Evolutionary conservation across 306 rosid species (phyloP).

Genomic region (Boehmeria nivea): DNA sequence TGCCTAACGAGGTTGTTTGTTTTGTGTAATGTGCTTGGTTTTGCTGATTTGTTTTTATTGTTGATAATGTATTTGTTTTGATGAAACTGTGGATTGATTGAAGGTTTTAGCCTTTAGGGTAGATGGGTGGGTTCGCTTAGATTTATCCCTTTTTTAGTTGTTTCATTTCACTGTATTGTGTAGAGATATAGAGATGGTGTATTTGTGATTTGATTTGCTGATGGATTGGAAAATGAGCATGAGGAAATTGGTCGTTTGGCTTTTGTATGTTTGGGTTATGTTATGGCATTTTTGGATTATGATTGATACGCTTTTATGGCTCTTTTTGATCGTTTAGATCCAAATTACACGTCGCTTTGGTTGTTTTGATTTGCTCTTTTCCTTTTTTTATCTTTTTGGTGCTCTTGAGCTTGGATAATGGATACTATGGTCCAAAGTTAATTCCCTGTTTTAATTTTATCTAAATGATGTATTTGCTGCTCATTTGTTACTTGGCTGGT

Average conservation of each 20-base stretch:
- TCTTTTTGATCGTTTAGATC: conserved; percentile 14
- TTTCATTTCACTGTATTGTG: too few species aligned
- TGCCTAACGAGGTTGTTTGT: conserved; percentile 1
- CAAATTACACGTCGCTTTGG: not conserved
- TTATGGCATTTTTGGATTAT: too few species aligned
- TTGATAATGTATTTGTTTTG: too few species aligned
- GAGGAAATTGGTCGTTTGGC: not conserved
- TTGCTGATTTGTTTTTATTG: conserved; percentile 5
- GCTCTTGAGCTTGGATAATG: not conserved
- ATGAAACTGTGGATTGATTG: conserved; percentile 28
- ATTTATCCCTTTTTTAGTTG: too few species aligned
- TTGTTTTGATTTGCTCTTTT: not conserved
- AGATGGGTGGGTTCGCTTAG: too few species aligned
- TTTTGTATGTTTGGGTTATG: too few species aligned
- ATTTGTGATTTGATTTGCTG: not conserved
- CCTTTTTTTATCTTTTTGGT: not conserved
- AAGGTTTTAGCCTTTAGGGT: too few species aligned
- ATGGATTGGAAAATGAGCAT: not conserved
- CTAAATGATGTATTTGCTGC: too few species aligned
- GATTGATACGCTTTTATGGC: conserved; percentile 10
- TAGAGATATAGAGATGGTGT: too few species aligned
- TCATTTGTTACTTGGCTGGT: too few species aligned
- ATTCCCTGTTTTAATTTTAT: too few species aligned
- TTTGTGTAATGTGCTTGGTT: conserved; percentile 2
- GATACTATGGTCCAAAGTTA: too few species aligned